Percentiles rank a stretch among this genome's conserved stretches.
Evolutionary conservation across 2,329 filamentous ascomycete genomes (phyloP).

Genomic region (Chaetoscypha palmicola): DNA sequence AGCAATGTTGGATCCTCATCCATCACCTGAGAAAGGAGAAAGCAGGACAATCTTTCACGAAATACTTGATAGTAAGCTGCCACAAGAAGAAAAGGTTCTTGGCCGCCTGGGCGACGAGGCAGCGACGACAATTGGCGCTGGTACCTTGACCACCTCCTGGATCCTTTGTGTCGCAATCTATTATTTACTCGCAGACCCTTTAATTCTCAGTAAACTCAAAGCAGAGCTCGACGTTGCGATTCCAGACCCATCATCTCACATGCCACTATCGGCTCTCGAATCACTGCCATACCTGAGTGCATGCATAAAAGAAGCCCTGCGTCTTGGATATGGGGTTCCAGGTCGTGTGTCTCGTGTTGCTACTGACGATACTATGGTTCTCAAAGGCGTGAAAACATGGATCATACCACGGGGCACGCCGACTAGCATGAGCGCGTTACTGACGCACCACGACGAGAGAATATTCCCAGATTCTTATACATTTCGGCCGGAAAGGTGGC

Average conservation of each 20-base stretch:
- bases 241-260: too few species aligned
- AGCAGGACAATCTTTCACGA: constrained; percentile 15
- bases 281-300: constrained; percentile 8
- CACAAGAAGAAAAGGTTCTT: constrained; percentile 29
- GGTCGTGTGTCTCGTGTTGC: neutral
- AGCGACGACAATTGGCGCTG: constrained; percentile 29
- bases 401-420: constrained; percentile 20
- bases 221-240: constrained; percentile 20
- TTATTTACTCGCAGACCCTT: constrained; percentile 31
- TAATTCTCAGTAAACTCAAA: constrained; percentile 26
- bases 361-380: neutral
- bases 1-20: too few species aligned
- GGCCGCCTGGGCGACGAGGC: constrained; percentile 30
- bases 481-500: constrained; percentile 8
- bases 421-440: constrained; percentile 17
- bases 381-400: constrained; percentile 2
- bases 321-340: constrained; percentile 4
- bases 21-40: too few species aligned
- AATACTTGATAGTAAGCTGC: constrained; percentile 21
- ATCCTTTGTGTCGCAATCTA: constrained; percentile 31
- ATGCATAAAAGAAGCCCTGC: neutral
- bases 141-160: constrained; percentile 32
- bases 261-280: too few species aligned
- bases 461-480: constrained; percentile 8
- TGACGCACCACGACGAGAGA: constrained; percentile 27